Evolutionary conservation across 805 yeast genomes (phyloP), one percentile per base, ranked within the genome.

Genomic region (Dipodascus albidus): DNA sequence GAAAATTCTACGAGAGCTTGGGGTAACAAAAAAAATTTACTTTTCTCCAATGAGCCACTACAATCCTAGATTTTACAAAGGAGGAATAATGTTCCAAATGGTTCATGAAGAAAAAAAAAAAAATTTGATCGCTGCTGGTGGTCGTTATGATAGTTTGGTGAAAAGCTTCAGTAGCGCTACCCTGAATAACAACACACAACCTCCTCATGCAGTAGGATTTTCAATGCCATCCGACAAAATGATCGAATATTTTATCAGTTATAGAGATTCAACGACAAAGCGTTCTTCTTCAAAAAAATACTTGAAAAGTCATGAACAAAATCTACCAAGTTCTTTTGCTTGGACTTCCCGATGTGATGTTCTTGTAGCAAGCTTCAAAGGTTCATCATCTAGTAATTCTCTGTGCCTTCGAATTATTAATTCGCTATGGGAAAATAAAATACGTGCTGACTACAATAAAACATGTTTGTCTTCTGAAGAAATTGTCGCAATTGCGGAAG

Each of bases 11-110:
- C 74, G 75, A 49, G 72, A 77, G 19, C 71, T 90, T 52, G 88
- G 86, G 0, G 77, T 87, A 1, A 69, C 71, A 2, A 72, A 80
- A 2, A 73, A 76, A 15, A 70, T 89, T 11, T 76, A 77, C 24
- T 70, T 93, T 24, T 80, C 87, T 2, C 99, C 99, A 0, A 74
- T 93, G 66, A 80, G 89, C 61, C 87, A 88, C 58, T 87, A 87
- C 68, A 88, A 88, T 59, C 78, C 83, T 31, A 77, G 82, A 8
- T 91, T 88, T 64, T 93, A 90, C 64, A 72, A 75, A 41, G 81
- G 82, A 17, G 95, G 95, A 0, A 70, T 90, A 1, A 88, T 93
- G 95, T 93, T 91, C 64, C 95, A 88, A 60, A 87, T 86, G 0
- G 78, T 88, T 1, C 78, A 81, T 58, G 85, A 87, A 53, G 83